Evolutionary conservation across 1,284 basidiomycete genomes (phyloP), one percentile per base, ranked within the genome.

Genomic region (Puccinia triticina): DNA sequence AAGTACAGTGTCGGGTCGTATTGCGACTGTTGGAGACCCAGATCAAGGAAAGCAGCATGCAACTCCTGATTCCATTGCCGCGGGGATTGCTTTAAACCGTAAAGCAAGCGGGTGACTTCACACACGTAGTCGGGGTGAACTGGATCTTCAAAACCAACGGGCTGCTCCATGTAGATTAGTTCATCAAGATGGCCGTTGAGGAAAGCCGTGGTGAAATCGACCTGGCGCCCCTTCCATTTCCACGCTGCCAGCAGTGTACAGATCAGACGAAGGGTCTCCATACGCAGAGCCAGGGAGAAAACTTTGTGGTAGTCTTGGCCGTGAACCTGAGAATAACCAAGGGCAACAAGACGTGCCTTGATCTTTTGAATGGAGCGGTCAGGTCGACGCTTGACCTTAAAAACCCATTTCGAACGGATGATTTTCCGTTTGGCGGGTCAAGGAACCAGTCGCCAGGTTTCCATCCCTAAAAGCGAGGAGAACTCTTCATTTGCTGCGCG

Each of bases 141-240:
- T 12, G 21, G 46, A 34, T 48, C 72, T 16, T 50, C 21, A 55
- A 53, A 48, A 26, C 72, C 48, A 8, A 40, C 37, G 12, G 71
- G 71, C 26, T 46, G 43, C 21, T 73, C 46, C 71, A 73, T 73
- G 43, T 73, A 73, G 26, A 73, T 32, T 5, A 12, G 4, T 4
- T 40, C 7, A 12, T 73, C 71, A 5, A 73, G 71, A 73, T 73
- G 71, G 14, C 71, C 71, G 26, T 73, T 73, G 11, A 73, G 71
- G 29, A 73, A 73, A 12, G 71, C 71, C 7, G 37, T 50, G 12
- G 46, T 73, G 26, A 73, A 59, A 21, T 59, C 55, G 23, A 64
- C n/a, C 32, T 64, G 61, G 7, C 21, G 67, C 5, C 14, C 64
- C 12, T 57, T 61, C 34, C 46, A 74, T 55, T 16, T 14, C 4